Conservation (phyloP, 495 filamentous ascomycete species). For the Neurospora hispaniola region DNA sequence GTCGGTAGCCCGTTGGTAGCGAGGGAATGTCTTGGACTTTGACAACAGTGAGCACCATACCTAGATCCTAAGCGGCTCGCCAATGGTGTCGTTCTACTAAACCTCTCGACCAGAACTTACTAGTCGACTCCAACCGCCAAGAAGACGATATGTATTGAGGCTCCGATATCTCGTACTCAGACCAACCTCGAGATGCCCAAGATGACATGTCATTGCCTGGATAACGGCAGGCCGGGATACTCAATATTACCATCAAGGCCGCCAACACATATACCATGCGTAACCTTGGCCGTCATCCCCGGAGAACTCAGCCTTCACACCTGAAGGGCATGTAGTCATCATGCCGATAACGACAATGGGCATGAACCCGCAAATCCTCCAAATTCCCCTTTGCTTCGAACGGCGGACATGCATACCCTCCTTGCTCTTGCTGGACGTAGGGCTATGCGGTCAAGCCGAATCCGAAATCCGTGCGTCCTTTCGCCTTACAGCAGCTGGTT, state of each 20-base stretch:
- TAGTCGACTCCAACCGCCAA: background rate
- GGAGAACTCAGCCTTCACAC: background rate
- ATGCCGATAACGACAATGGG: background rate
- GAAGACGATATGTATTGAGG: too few relatives aligned
- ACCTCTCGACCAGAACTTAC: background rate
- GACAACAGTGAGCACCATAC: background rate
- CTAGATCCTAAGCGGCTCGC: background rate
- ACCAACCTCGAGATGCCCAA: too few relatives aligned
- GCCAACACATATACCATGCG: background rate
- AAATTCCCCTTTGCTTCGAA: background rate
- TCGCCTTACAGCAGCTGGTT: background rate
- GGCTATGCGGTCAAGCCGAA: background rate
- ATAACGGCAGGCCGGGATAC: background rate
- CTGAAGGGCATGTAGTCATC: background rate
- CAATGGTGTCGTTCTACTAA: background rate
- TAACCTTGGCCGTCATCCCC: background rate
- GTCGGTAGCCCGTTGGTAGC: background rate
- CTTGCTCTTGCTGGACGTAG: background rate
- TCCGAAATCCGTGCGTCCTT: background rate
- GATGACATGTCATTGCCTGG: too few relatives aligned
- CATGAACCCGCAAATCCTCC: background rate
- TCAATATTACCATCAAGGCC: background rate
- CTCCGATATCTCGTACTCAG: too few relatives aligned
- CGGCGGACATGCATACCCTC: background rate
- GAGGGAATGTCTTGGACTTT: background rate